These are phyloP conservation scores for Cordia subcordata DNA, from an alignment of 257 asterid species.

Conservation along the genomic window DNA sequence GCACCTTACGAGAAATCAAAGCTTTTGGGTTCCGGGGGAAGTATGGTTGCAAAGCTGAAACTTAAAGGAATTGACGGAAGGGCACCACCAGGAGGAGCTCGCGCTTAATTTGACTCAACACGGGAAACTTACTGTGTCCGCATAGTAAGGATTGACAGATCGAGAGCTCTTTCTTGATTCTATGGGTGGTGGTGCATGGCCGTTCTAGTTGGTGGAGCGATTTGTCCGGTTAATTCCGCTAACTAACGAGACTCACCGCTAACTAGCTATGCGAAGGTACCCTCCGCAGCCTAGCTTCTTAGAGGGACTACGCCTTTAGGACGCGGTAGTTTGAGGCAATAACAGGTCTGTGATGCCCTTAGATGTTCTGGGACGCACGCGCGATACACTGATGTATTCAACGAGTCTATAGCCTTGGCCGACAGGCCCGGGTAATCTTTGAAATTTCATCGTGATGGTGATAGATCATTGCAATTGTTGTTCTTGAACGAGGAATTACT, in stretches of 20 bases:
- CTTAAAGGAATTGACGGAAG: too few relatives aligned
- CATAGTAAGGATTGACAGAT: not conserved
- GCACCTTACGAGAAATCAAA: too few relatives aligned
- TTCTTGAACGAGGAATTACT: not conserved
- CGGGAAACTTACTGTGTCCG: not conserved
- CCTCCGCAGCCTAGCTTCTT: not conserved
- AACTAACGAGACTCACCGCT: not conserved
- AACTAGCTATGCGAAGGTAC: too few relatives aligned
- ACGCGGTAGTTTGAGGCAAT: not conserved
- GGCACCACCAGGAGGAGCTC: not conserved
- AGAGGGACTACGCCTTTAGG: not conserved
- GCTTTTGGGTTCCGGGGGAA: too few relatives aligned
- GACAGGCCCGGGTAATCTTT: not conserved
- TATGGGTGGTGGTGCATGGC: not conserved
- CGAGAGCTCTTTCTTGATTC: too few relatives aligned
- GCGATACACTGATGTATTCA: not conserved
- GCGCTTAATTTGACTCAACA: too few relatives aligned
- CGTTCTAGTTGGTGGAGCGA: not conserved
- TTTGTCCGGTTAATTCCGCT: too few relatives aligned
- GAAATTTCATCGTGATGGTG: constrained; percentile 3
- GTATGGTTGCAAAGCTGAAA: too few relatives aligned
- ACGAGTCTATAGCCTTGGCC: not conserved
- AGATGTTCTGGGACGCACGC: too few relatives aligned
- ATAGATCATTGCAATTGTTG: not conserved
- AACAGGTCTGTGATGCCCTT: too few relatives aligned